Conservation (phyloP, 1,284 basidiomycete species). For the Pyrrhoderma lamaoense region DNA sequence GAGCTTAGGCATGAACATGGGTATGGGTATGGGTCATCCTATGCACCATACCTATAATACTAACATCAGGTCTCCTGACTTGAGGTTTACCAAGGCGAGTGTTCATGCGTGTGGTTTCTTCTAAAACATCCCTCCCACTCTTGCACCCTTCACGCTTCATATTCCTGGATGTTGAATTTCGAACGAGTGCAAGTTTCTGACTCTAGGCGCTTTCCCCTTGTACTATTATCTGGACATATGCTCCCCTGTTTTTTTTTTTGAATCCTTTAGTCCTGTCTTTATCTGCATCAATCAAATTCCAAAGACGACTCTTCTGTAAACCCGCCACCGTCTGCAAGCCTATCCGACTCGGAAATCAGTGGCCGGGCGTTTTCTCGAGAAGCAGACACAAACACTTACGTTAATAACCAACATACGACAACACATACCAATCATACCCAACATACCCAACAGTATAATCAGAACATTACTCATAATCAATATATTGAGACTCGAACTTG, state of each 20-base stretch:
- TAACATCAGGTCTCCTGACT: no score
- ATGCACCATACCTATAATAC: no score
- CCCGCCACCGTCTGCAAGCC: constrained; percentile 5
- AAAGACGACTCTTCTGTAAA: constrained; percentile 12
- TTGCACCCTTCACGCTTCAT: no score
- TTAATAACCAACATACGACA: no score
- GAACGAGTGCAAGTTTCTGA: not conserved
- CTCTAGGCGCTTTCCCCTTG: not conserved
- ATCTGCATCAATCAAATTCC: constrained; percentile 1
- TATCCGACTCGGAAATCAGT: constrained; percentile 15
- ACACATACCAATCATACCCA: constrained; percentile 2
- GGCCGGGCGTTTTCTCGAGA: constrained; percentile 13
- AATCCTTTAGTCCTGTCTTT: not conserved
- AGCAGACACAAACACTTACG: constrained; percentile 2
- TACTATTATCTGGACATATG: not conserved
- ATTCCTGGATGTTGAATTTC: not conserved
- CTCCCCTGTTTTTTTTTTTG: not conserved
- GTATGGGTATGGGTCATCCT: no score
- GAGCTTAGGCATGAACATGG: no score
- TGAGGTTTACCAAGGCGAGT: no score
- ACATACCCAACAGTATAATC: constrained; percentile 24
- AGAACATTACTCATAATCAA: constrained; percentile 32
- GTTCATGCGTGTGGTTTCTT: no score
- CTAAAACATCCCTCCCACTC: no score
- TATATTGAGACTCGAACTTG: constrained; percentile 25